Conservation (phyloP, 2,329 filamentous ascomycete species). For the Nemania sp. region DNA sequence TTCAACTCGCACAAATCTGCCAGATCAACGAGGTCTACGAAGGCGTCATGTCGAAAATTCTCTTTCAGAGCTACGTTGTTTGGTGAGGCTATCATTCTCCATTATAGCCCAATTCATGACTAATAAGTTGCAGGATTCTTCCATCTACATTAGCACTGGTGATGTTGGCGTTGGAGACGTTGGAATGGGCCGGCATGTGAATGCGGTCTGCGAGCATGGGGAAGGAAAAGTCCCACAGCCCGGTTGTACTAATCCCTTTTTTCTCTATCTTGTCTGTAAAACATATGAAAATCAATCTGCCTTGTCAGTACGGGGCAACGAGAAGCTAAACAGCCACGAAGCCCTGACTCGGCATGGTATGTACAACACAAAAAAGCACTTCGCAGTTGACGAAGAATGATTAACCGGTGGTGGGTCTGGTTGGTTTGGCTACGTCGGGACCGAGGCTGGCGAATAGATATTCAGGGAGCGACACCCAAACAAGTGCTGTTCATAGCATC, state of each 20-base stretch:
- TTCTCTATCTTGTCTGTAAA: conserved; percentile 1
- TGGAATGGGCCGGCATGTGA: conserved; percentile 73
- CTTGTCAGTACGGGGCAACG: background rate
- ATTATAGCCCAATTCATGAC: conserved; percentile 3
- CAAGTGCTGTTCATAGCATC: background rate
- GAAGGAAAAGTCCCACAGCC: background rate
- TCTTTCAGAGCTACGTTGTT: conserved; percentile 96
- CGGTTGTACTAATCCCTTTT: background rate
- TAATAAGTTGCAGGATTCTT: conserved; percentile 69
- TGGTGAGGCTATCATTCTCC: conserved; percentile 62
- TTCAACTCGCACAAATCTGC: conserved; percentile 97
- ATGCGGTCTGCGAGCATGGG: background rate
- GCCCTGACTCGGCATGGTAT: background rate
- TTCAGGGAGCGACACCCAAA: background rate
- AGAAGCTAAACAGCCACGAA: background rate
- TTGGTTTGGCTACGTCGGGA: too few relatives aligned
- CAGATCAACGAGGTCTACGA: conserved; percentile 98
- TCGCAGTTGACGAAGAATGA: too few relatives aligned
- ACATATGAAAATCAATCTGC: background rate
- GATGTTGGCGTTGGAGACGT: conserved; percentile 87
- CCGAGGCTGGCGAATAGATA: too few relatives aligned
- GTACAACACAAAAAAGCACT: too few relatives aligned
- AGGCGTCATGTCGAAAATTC: conserved; percentile 85
- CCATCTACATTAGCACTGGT: conserved; percentile 91
- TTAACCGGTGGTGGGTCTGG: background rate